These are phyloP conservation scores for Arabis hirsuta DNA, from an alignment of 345 rosid species.

Conservation along the genomic window DNA sequence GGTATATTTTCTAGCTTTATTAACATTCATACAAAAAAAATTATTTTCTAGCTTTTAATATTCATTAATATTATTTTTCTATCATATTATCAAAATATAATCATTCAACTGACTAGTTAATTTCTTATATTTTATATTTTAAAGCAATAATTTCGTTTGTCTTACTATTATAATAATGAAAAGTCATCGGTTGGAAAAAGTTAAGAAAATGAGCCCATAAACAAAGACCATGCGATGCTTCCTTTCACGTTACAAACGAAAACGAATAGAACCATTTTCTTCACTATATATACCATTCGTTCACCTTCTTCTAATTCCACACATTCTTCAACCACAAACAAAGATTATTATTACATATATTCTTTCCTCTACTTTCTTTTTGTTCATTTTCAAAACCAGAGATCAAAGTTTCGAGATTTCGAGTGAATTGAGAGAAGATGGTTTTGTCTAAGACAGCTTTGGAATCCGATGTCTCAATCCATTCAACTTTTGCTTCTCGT, in stretches of 20 bases:
- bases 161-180: constrained; percentile 1
- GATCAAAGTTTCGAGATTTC: not conserved
- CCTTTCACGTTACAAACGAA: constrained; percentile 36
- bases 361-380: not conserved
- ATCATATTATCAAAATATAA: no score
- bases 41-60: no score
- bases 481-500: constrained; percentile 88
- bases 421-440: constrained; percentile 46
- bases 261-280: not conserved
- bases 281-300: constrained; percentile 40
- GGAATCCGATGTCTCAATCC: constrained; percentile 71
- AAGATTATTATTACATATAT: constrained; percentile 9
- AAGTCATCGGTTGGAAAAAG: constrained; percentile 20
- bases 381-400: constrained; percentile 9
- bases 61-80: no score
- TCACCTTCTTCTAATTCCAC: constrained; percentile 31
- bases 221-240: constrained; percentile 41
- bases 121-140: not conserved
- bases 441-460: constrained; percentile 70
- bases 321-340: constrained; percentile 22
- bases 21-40: no score
- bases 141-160: not conserved
- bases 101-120: not conserved
- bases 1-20: no score
- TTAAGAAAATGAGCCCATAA: constrained; percentile 31